These are phyloP conservation scores for Phytophthora chlamydospora DNA, from an alignment of 352 stramenopile genomes.

Conservation along the genomic window DNA sequence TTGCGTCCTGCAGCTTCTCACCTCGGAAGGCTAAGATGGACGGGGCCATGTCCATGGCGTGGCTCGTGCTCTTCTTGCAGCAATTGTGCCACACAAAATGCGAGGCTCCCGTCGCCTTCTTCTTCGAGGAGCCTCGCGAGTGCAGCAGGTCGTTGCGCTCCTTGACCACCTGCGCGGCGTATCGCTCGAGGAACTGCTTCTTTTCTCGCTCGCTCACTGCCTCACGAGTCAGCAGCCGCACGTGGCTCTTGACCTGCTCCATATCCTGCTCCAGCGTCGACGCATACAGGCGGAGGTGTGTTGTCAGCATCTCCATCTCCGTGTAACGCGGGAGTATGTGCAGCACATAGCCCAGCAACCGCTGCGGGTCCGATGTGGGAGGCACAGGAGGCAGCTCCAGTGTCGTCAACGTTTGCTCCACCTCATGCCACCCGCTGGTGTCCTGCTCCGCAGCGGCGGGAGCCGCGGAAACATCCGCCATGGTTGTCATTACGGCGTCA, in stretches of 20 bases:
- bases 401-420: constrained; percentile 58
- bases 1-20: constrained; percentile 71
- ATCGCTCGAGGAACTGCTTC: constrained; percentile 81
- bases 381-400: constrained; percentile 69
- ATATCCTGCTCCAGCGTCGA: constrained; percentile 79
- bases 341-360: constrained; percentile 77
- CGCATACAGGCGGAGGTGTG: constrained; percentile 74
- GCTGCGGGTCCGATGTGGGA: constrained; percentile 74
- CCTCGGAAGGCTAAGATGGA: constrained; percentile 78
- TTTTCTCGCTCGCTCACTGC: constrained; percentile 66
- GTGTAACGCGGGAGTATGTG: constrained; percentile 77
- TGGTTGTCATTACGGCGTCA: constrained; percentile 5
- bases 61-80: constrained; percentile 79
- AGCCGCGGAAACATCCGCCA: constrained; percentile 14
- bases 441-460: constrained; percentile 10
- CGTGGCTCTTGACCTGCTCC: constrained; percentile 70
- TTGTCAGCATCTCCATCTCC: constrained; percentile 85
- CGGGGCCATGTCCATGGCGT: constrained; percentile 68
- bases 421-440: constrained; percentile 52
- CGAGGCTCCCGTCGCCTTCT: constrained; percentile 30
- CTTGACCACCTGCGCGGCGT: constrained; percentile 85
- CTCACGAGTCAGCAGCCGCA: constrained; percentile 60
- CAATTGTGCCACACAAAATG: constrained; percentile 86
- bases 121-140: constrained; percentile 48
- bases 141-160: constrained; percentile 86